Percentiles rank a stretch among this genome's conserved stretches.
phyloP scores from a whole-genome alignment of 371 early-diverging fungal genomes.

The Mucor ambiguus region DNA sequence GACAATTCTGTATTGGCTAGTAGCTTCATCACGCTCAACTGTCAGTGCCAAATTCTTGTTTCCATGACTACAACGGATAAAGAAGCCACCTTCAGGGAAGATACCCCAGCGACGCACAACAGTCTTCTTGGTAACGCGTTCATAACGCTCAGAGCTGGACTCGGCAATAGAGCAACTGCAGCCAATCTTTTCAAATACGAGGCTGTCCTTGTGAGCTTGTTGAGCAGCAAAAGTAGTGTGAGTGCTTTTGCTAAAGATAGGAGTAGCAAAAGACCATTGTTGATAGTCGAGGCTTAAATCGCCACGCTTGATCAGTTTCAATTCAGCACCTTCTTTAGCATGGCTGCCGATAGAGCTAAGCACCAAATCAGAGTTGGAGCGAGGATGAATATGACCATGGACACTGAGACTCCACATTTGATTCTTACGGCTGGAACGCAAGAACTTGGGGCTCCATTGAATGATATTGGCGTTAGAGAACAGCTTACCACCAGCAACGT shows the following conservation, averaged over 20 bases:
- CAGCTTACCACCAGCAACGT: constrained; percentile 51
- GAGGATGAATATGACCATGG: constrained; percentile 47
- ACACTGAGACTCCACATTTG: constrained; percentile 52
- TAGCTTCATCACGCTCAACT: constrained; percentile 23
- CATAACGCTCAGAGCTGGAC: constrained; percentile 33
- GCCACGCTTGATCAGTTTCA: constrained; percentile 37
- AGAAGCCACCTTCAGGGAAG: constrained; percentile 44
- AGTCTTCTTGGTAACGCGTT: constrained; percentile 32
- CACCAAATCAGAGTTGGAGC: constrained; percentile 36
- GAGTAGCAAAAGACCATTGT: constrained; percentile 47
- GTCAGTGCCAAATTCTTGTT: constrained; percentile 40
- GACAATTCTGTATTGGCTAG: constrained; percentile 24
- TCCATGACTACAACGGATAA: constrained; percentile 38
- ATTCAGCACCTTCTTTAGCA: constrained; percentile 27
- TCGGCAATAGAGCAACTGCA: constrained; percentile 23
- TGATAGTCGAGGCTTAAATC: constrained; percentile 27
- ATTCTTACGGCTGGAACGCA: constrained; percentile 42
- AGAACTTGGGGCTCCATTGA: constrained; percentile 41
- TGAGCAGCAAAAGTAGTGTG: constrained; percentile 23
- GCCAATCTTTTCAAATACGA: constrained; percentile 16
- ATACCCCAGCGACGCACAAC: constrained; percentile 49
- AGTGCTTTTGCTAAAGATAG: constrained; percentile 32
- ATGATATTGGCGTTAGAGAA: constrained; percentile 33
- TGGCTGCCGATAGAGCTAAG: constrained; percentile 26
- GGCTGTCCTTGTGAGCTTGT: constrained; percentile 17